Percentiles rank a stretch among this genome's conserved stretches.
Conservation (phyloP, 202 grass and related monocot genomes). For the Bolboschoenoplectus hybrid region DNA sequence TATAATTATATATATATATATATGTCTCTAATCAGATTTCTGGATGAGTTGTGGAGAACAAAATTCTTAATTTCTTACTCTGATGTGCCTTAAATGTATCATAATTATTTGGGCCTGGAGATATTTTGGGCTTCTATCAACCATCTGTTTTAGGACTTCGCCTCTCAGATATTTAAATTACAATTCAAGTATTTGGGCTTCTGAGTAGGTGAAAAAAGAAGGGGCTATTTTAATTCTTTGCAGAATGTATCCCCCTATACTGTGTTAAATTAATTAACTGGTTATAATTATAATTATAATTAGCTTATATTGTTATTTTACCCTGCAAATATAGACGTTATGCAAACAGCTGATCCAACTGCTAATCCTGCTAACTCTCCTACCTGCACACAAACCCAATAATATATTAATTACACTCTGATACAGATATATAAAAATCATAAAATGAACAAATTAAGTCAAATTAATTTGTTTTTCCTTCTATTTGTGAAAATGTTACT, state of each 20-base stretch:
- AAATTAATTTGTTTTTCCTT: not conserved
- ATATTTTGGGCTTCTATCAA: conserved; percentile 19
- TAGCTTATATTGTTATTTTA: conserved; percentile 47
- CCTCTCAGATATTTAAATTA: not conserved
- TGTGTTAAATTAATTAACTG: not conserved
- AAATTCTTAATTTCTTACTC: not conserved
- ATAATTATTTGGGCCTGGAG: not conserved
- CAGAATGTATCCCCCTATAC: not conserved
- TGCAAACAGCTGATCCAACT: conserved; percentile 97
- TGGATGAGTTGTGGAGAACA: not conserved
- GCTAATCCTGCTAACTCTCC: conserved; percentile 99
- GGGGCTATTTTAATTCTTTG: not conserved
- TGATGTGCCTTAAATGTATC: not conserved
- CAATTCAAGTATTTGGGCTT: not conserved
- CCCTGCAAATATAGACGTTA: conserved; percentile 99
- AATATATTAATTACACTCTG: not conserved
- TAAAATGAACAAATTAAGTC: not conserved
- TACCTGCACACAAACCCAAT: conserved; percentile 58
- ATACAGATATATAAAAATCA: not conserved
- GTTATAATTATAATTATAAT: conserved; percentile 9
- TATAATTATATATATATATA: not conserved
- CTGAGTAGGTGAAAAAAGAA: not conserved
- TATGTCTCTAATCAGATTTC: not conserved
- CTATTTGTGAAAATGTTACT: not conserved
- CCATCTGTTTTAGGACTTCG: not conserved